Base-by-base conservation (phyloP, 2,329 filamentous ascomycete species). In the Apiospora sp. region DNA sequence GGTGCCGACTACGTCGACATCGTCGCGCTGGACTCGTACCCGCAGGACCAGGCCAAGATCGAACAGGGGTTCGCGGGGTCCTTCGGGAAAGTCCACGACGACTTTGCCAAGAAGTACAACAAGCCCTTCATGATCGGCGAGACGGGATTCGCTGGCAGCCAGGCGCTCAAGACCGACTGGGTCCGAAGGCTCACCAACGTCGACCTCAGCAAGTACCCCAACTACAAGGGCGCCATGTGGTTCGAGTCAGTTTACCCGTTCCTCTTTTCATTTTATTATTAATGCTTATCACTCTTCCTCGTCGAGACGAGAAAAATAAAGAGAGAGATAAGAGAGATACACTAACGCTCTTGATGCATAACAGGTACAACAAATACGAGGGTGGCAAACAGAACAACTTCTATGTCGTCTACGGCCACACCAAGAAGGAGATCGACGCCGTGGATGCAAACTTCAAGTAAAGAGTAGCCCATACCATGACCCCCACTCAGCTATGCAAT, bases 1-100 rank as follows among this genome's bases (percentile, higher is more conserved):
- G 74, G 74, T 12, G 49, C 69, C 1, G 71, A 75, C 5, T 72
- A 75, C 19, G 73, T 76, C 71, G 74, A 76, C 34, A 75, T 76
- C 41, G 70, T 75, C 19, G 72, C 72, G 44, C 58, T 76, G 64
- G 75, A 76, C 58, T 71, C 69, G 34, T 76, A 76, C 69, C 70
- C 71, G 19, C 71, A 27, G 46, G 69, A 72, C 51, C 14, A 34
- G 34, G 58, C 34, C n/a, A 69, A 69, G 19, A 68, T 71, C 13
- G 30, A 34, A 14, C 68, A 49, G 10, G 69, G 67, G 3, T 74
- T 72, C 34, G 48, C 44, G n/a, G 58, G 71, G 19, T 46, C 51
- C 22, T 74, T 72, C 43, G 73, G 61, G 14, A 16, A 69, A 22
- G 71, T 73, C 67, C 72, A 74, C 54, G 68, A 27, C 14, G 34